These are phyloP conservation scores for Trichoderma aggressivum DNA, from an alignment of 2,329 filamentous ascomycete genomes.

Conservation along the genomic window DNA sequence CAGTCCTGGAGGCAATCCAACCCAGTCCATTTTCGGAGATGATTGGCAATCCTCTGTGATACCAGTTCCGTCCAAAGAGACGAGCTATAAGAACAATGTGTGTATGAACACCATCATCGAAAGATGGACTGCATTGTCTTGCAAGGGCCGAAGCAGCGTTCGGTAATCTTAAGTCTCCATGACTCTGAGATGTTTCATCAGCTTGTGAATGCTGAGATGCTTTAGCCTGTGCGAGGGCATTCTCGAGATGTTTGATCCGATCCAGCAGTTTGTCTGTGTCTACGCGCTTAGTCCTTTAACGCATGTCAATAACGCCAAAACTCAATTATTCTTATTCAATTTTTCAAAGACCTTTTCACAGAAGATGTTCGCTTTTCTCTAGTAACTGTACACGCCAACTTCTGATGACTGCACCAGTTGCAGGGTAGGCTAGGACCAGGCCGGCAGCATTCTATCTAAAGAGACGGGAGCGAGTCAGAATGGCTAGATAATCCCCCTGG, in stretches of 20 bases:
- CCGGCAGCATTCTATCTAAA: background rate
- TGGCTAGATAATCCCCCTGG: background rate
- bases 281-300: background rate
- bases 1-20: background rate
- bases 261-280: background rate
- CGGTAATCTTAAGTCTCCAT: background rate
- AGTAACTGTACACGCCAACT: background rate
- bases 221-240: background rate
- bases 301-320: background rate
- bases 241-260: background rate
- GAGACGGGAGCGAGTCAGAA: background rate
- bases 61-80: background rate
- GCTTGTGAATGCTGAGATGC: background rate
- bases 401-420: constrained; percentile 2
- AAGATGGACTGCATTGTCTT: background rate
- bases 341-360: background rate
- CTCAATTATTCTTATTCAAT: no score
- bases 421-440: background rate
- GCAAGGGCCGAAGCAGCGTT: background rate
- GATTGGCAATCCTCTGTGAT: background rate
- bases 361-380: background rate
- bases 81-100: background rate
- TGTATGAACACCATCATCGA: background rate
- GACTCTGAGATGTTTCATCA: background rate
- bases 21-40: background rate